Evolutionary conservation across 306 rosid genomes (phyloP).

Genomic region (Quercus wislizeni): DNA sequence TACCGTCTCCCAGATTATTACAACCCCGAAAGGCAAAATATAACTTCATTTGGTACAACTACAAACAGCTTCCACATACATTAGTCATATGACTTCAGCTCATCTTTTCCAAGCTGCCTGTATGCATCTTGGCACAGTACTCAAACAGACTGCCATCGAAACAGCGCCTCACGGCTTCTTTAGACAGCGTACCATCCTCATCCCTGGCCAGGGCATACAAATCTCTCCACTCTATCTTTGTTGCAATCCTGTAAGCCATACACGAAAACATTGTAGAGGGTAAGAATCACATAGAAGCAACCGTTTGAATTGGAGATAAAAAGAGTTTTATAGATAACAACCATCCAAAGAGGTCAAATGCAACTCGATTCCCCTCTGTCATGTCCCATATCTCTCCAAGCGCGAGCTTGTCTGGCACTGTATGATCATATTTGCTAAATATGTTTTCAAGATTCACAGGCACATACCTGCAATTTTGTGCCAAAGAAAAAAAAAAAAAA

Average conservation of each 20-base stretch:
- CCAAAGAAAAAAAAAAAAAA: not conserved
- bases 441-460: slow-evolving; percentile 68
- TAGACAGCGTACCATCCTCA: slow-evolving; percentile 62
- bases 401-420: slow-evolving; percentile 61
- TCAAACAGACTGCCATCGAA: slow-evolving; percentile 88
- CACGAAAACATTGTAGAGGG: not conserved
- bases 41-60: no score
- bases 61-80: not conserved
- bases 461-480: slow-evolving; percentile 40
- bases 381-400: slow-evolving; percentile 69
- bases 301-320: not conserved
- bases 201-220: slow-evolving; percentile 73
- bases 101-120: slow-evolving; percentile 35
- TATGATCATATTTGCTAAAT: slow-evolving; percentile 70
- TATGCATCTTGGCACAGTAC: slow-evolving; percentile 62
- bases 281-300: not conserved
- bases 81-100: not conserved
- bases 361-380: slow-evolving; percentile 70
- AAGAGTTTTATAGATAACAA: not conserved
- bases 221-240: slow-evolving; percentile 66
- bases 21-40: not conserved
- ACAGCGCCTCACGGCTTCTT: slow-evolving; percentile 74
- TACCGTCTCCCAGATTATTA: not conserved
- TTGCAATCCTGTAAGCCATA: slow-evolving; percentile 45
- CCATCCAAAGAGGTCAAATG: slow-evolving; percentile 76